Percentiles rank a stretch among this genome's conserved stretches.
These are phyloP conservation scores for Cochlearia excelsa DNA, from an alignment of 345 rosid genomes.

Conservation along the genomic window DNA sequence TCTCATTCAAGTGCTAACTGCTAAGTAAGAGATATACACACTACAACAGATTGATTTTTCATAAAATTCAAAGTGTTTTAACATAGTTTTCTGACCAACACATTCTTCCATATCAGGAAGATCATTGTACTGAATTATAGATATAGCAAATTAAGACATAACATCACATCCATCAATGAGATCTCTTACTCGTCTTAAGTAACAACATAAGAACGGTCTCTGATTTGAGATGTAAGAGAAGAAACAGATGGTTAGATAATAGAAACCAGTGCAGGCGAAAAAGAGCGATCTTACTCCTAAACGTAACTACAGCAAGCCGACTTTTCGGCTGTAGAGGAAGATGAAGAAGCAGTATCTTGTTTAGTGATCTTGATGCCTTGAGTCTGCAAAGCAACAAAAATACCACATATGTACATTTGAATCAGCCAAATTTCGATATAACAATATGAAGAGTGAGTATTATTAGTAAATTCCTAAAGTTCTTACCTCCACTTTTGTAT, in stretches of 20 bases:
- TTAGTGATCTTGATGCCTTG: constrained; percentile 67
- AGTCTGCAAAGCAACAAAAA: constrained; percentile 39
- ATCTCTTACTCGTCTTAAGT: constrained; percentile 32
- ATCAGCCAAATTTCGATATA: not conserved
- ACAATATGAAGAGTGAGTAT: constrained; percentile 3
- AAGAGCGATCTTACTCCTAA: constrained; percentile 32
- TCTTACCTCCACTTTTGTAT: constrained; percentile 37
- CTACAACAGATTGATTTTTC: constrained; percentile 22
- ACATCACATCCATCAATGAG: constrained; percentile 39
- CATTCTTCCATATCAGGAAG: constrained; percentile 27
- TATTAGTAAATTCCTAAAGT: not conserved
- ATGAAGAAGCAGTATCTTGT: constrained; percentile 45
- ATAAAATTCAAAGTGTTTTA: constrained; percentile 23
- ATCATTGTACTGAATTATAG: constrained; percentile 23
- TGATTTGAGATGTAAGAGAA: constrained; percentile 35
- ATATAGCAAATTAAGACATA: constrained; percentile 32
- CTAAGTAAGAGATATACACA: constrained; percentile 15
- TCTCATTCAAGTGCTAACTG: too few species aligned
- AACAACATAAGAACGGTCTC: constrained; percentile 33
- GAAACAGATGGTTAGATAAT: constrained; percentile 23
- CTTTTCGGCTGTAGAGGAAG: constrained; percentile 49
- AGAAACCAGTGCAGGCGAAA: constrained; percentile 20
- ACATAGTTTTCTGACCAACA: constrained; percentile 32
- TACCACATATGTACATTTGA: not conserved
- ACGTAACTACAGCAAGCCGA: constrained; percentile 62